A percentile compares a stretch with the other conserved stretches of the same genome.
These are phyloP conservation scores for Pharnaceum exiguum DNA, from an alignment of 148 eudicot species.

Conservation along the genomic window DNA sequence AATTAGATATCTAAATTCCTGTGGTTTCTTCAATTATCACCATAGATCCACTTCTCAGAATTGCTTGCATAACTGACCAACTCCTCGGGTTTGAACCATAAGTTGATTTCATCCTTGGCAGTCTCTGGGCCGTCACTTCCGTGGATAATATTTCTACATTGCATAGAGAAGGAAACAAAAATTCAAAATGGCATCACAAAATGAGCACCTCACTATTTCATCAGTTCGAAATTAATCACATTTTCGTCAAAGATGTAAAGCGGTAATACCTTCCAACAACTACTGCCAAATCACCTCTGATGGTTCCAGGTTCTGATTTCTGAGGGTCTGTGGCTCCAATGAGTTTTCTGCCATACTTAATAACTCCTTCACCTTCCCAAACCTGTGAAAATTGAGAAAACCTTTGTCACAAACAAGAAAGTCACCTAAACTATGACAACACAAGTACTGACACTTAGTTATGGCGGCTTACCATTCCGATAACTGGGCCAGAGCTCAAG, in stretches of 20 bases:
- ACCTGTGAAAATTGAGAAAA: slow-evolving; percentile 40
- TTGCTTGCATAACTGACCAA: slow-evolving; percentile 74
- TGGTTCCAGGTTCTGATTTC: slow-evolving; percentile 98
- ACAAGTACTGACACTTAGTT: neutral
- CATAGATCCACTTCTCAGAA: slow-evolving; percentile 90
- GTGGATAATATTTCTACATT: slow-evolving; percentile 77
- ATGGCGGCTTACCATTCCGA: slow-evolving; percentile 98
- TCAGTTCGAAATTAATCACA: neutral
- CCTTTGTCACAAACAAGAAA: neutral
- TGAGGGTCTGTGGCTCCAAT: slow-evolving; percentile 98
- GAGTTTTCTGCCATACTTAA: slow-evolving; percentile 85
- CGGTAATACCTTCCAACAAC: slow-evolving; percentile 78
- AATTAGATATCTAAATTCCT: neutral
- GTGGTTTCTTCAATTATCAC: slow-evolving; percentile 41
- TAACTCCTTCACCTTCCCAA: slow-evolving; percentile 99
- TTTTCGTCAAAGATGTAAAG: neutral
- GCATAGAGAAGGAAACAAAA: neutral
- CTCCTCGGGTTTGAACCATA: slow-evolving; percentile 97
- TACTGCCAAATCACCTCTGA: slow-evolving; percentile 96
- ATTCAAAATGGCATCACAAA: neutral
- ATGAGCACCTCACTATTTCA: neutral
- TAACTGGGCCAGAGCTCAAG: slow-evolving; percentile 96
- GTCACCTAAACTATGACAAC: neutral
- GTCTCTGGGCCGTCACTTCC: slow-evolving; percentile 99
- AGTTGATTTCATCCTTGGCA: slow-evolving; percentile 80